Evolutionary conservation across 2,329 filamentous ascomycete genomes (phyloP).

Genomic region (Capronia coronata): DNA sequence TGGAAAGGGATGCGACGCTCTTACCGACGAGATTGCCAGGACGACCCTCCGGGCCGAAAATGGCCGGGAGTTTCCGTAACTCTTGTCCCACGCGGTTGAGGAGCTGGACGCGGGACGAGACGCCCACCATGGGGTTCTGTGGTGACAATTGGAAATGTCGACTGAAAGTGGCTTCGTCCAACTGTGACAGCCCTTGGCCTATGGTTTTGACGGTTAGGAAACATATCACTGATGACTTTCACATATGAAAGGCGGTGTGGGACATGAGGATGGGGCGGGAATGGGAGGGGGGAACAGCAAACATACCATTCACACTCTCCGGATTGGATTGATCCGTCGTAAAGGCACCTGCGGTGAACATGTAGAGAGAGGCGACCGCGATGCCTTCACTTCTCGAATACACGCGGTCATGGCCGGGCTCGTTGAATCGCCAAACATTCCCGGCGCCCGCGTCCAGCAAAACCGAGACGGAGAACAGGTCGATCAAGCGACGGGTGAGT

Average conservation of each 20-base stretch:
- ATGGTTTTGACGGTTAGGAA: no score
- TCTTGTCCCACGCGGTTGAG: constrained; percentile 2
- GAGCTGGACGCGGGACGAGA: constrained; percentile 2
- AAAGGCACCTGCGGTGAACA: constrained; percentile 44
- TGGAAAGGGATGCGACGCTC: no score
- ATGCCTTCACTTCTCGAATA: constrained; percentile 48
- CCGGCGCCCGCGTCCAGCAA: constrained; percentile 47
- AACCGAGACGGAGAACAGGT: constrained; percentile 56
- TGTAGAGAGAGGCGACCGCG: constrained; percentile 46
- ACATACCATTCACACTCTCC: not conserved
- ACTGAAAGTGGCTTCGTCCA: constrained; percentile 1
- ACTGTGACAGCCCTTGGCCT: constrained; percentile 2
- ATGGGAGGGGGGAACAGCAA: no score
- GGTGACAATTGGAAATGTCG: constrained; percentile 4
- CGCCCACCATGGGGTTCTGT: constrained; percentile 10
- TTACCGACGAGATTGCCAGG: constrained; percentile 12
- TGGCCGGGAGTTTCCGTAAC: not conserved
- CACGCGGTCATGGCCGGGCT: constrained; percentile 33
- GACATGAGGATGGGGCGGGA: no score
- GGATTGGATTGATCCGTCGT: constrained; percentile 8
- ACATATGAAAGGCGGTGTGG: no score
- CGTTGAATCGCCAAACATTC: constrained; percentile 44
- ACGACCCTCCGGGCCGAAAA: constrained; percentile 5
- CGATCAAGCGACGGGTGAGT: constrained; percentile 48
- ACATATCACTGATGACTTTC: no score